A percentile compares a stretch with the other conserved stretches of the same genome.
These are phyloP conservation scores for Teunomyces barrocoloradensis DNA, from an alignment of 805 yeast genomes.

Conservation along the genomic window DNA sequence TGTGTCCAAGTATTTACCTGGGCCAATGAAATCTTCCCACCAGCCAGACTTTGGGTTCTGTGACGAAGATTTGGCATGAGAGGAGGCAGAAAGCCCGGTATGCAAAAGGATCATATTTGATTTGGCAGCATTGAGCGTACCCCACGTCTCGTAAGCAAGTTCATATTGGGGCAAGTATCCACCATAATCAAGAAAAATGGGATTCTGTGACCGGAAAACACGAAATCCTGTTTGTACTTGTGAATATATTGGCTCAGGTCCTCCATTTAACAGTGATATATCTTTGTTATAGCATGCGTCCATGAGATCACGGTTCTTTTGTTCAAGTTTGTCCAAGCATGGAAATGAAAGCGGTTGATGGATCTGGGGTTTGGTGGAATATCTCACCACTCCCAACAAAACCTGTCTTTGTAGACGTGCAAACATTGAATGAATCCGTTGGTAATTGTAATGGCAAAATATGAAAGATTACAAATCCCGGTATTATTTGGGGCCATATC, in stretches of 20 bases:
- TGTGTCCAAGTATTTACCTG: slow-evolving; percentile 77
- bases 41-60: slow-evolving; percentile 75
- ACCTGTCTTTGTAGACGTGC: not conserved
- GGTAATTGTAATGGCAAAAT: too few species aligned
- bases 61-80: slow-evolving; percentile 84
- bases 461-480: too few species aligned
- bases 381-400: not conserved
- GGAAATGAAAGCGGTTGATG: slow-evolving; percentile 73
- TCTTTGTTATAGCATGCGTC: slow-evolving; percentile 17
- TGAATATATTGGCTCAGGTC: slow-evolving; percentile 86
- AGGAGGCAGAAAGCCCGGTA: slow-evolving; percentile 90
- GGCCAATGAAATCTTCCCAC: slow-evolving; percentile 96
- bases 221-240: slow-evolving; percentile 66
- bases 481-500: not conserved
- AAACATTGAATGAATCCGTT: not conserved
- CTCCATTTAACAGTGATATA: slow-evolving; percentile 50
- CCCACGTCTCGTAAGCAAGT: slow-evolving; percentile 96
- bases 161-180: slow-evolving; percentile 70
- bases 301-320: slow-evolving; percentile 40
- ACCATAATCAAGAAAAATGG: slow-evolving; percentile 78
- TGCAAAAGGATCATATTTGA: slow-evolving; percentile 79
- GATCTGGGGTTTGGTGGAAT: slow-evolving; percentile 6
- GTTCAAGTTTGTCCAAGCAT: slow-evolving; percentile 76
- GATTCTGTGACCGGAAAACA: slow-evolving; percentile 50
- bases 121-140: slow-evolving; percentile 56